These are phyloP conservation scores for Cantharellus anzutake DNA, from an alignment of 768 basidiomycete species.

Conservation along the genomic window DNA sequence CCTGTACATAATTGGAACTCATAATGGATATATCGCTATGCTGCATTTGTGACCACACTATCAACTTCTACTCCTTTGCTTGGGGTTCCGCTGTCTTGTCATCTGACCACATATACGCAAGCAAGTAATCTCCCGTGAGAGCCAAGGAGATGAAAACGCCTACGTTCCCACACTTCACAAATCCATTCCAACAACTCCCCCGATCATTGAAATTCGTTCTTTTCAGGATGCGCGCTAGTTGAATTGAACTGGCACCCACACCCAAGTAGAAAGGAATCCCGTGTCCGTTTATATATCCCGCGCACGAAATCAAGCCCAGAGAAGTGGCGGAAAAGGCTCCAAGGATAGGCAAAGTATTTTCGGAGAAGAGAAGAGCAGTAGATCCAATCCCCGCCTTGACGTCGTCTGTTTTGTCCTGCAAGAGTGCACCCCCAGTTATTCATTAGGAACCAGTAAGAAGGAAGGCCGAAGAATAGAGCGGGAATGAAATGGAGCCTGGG, in stretches of 20 bases:
- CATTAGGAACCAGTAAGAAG: constrained; percentile 7
- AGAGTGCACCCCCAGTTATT: background rate
- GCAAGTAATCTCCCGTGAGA: constrained; percentile 45
- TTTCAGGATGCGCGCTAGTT: constrained; percentile 59
- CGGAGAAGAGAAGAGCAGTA: constrained; percentile 81
- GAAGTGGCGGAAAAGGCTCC: constrained; percentile 51
- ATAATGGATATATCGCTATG: too few relatives aligned
- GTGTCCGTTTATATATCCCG: constrained; percentile 64
- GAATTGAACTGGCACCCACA: constrained; percentile 47
- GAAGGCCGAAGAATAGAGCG: background rate
- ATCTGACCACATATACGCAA: background rate
- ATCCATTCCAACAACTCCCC: constrained; percentile 76
- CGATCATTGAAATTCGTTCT: constrained; percentile 59
- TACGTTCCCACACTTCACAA: constrained; percentile 71
- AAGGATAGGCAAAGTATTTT: constrained; percentile 56
- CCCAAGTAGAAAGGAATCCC: constrained; percentile 66
- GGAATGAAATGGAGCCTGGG: constrained; percentile 11
- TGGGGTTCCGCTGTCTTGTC: background rate
- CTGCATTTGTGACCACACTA: too few relatives aligned
- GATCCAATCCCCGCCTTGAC: constrained; percentile 75
- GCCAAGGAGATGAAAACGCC: constrained; percentile 83
- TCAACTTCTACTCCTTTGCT: too few relatives aligned
- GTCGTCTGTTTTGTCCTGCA: constrained; percentile 88
- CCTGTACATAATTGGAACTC: too few relatives aligned
- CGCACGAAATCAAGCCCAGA: constrained; percentile 52